Evolutionary conservation across 2,329 filamentous ascomycete species (phyloP).

Genomic region (Ophiocordyceps sinensis): DNA sequence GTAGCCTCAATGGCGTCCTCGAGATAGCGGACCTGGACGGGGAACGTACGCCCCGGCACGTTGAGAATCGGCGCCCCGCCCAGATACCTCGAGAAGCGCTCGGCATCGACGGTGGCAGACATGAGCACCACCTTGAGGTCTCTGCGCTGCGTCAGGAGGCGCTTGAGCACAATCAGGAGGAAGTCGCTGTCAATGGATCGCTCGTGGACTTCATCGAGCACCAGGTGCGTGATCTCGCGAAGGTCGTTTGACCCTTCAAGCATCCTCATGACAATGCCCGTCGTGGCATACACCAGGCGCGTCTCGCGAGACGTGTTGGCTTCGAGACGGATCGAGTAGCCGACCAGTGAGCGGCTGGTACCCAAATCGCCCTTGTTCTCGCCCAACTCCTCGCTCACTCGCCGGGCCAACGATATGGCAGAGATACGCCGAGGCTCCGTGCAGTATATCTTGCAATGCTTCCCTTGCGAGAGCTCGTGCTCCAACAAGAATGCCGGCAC

Average conservation of each 20-base stretch:
- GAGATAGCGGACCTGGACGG: constrained; percentile 73
- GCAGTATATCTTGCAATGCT: constrained; percentile 82
- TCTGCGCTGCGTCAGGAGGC: constrained; percentile 59
- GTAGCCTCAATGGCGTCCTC: constrained; percentile 89
- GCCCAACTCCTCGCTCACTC: constrained; percentile 89
- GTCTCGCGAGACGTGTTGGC: constrained; percentile 73
- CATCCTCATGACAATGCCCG: constrained; percentile 95
- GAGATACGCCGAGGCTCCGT: constrained; percentile 93
- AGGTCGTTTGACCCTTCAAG: constrained; percentile 79
- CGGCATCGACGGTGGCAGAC: constrained; percentile 92
- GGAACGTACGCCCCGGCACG: constrained; percentile 87
- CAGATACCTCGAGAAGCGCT: constrained; percentile 80
- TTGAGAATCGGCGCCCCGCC: constrained; percentile 74
- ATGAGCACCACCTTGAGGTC: constrained; percentile 90
- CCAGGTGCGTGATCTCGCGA: constrained; percentile 77
- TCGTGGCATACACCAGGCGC: constrained; percentile 77
- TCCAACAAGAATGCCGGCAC: constrained; percentile 91
- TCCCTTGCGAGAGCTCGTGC: constrained; percentile 67
- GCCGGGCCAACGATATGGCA: constrained; percentile 80
- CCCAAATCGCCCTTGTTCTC: constrained; percentile 73
- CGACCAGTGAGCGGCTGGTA: constrained; percentile 69
- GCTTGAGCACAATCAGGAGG: constrained; percentile 77
- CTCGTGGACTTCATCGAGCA: constrained; percentile 97
- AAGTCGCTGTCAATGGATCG: constrained; percentile 95
- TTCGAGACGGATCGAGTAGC: constrained; percentile 88